These are phyloP conservation scores for Phlebopus sp. DNA, from an alignment of 1,284 basidiomycete species.

Conservation along the genomic window DNA sequence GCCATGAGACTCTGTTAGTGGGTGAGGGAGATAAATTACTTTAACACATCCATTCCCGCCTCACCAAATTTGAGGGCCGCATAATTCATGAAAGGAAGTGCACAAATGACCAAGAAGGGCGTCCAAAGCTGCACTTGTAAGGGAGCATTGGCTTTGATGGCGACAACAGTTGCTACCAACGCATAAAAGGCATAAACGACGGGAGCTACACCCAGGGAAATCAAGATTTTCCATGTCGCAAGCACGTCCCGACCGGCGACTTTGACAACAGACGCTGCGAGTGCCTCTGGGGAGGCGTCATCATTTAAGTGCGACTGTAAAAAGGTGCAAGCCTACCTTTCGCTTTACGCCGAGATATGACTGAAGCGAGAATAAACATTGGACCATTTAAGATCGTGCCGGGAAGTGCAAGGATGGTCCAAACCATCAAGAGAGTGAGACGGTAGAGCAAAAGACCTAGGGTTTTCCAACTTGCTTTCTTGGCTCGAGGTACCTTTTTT, in stretches of 20 bases:
- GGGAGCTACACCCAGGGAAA: conserved; percentile 89
- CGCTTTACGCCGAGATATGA: conserved; percentile 88
- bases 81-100: conserved; percentile 88
- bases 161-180: conserved; percentile 74
- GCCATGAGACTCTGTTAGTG: conserved; percentile 39
- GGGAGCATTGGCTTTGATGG: conserved; percentile 66
- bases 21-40: conserved; percentile 51
- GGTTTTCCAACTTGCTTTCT: conserved; percentile 86
- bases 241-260: conserved; percentile 93
- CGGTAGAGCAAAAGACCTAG: conserved; percentile 86
- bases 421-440: conserved; percentile 75
- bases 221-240: conserved; percentile 97
- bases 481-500: conserved; percentile 71
- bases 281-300: conserved; percentile 66
- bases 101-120: conserved; percentile 75
- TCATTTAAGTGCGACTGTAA: conserved; percentile 6
- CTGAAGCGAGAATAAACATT: conserved; percentile 90
- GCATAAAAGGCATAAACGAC: conserved; percentile 87
- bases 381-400: conserved; percentile 95
- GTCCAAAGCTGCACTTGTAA: conserved; percentile 71
- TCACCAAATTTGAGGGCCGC: conserved; percentile 98
- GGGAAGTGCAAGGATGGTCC: conserved; percentile 88
- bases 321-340: conserved; percentile 56
- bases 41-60: conserved; percentile 97
- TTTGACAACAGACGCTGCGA: conserved; percentile 95